These are phyloP conservation scores for Magnaporthiopsis incrustans DNA, from an alignment of 2,329 filamentous ascomycete species.

Conservation along the genomic window DNA sequence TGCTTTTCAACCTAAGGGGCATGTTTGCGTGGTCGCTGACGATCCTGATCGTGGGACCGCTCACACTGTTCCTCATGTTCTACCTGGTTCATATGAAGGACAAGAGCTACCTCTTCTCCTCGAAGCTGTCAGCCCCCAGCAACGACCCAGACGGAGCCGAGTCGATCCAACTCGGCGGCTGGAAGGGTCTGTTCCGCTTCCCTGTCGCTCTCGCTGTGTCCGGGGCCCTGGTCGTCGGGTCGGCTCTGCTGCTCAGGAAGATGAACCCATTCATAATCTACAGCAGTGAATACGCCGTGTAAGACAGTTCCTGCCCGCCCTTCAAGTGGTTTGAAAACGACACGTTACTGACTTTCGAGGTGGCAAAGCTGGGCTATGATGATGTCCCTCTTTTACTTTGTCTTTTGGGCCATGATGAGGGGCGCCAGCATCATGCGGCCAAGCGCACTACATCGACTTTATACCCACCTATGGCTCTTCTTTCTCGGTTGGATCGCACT, in stretches of 20 bases:
- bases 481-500: conserved; percentile 64
- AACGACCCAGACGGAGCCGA: conserved; percentile 35
- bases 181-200: conserved; percentile 77
- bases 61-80: conserved; percentile 62
- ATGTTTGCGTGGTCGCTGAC: conserved; percentile 85
- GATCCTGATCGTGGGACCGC: conserved; percentile 69
- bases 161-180: conserved; percentile 59
- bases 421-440: conserved; percentile 74
- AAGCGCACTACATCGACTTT: conserved; percentile 76
- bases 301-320: conserved; percentile 16
- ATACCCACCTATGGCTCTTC: conserved; percentile 79
- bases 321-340: not conserved
- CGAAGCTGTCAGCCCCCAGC: conserved; percentile 14
- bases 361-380: conserved; percentile 67
- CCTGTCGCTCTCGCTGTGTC: conserved; percentile 67
- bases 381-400: conserved; percentile 68
- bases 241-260: conserved; percentile 69
- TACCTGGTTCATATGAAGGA: conserved; percentile 62
- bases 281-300: conserved; percentile 75
- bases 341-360: not conserved
- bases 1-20: conserved; percentile 69
- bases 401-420: conserved; percentile 75
- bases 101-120: conserved; percentile 83
- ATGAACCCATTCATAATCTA: conserved; percentile 88
- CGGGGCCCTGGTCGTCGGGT: conserved; percentile 58